These are phyloP conservation scores for Bondarzewia mesenterica DNA, from an alignment of 1,284 basidiomycete genomes.

Conservation along the genomic window DNA sequence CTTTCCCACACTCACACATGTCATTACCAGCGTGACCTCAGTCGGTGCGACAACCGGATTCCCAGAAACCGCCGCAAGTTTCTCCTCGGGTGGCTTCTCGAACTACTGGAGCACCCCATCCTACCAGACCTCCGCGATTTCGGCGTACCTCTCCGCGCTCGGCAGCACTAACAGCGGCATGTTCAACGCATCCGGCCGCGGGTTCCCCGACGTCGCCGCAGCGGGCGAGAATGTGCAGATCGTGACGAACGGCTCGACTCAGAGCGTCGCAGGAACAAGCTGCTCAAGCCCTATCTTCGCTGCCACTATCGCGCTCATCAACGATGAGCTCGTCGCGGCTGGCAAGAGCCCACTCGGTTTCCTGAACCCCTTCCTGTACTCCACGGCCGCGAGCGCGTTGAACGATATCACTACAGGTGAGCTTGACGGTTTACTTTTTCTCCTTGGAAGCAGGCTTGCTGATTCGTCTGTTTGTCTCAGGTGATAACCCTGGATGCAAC, in stretches of 20 bases:
- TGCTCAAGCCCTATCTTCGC: slow-evolving; percentile 47
- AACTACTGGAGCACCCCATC: slow-evolving; percentile 32
- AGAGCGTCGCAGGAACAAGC: slow-evolving; percentile 35
- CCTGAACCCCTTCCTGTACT: slow-evolving; percentile 39
- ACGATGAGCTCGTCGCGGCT: slow-evolving; percentile 43
- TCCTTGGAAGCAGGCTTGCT: background rate
- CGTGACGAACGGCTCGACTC: slow-evolving; percentile 37
- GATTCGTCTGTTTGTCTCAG: background rate
- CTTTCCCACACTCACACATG: background rate
- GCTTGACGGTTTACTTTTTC: no score
- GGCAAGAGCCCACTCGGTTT: slow-evolving; percentile 44
- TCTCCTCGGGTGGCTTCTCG: slow-evolving; percentile 42
- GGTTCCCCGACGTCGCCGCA: slow-evolving; percentile 24
- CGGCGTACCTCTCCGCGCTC: slow-evolving; percentile 3
- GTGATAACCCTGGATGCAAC: slow-evolving; percentile 30
- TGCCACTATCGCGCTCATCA: slow-evolving; percentile 47
- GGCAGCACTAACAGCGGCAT: slow-evolving; percentile 7
- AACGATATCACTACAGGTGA: slow-evolving; percentile 40
- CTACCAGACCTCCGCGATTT: slow-evolving; percentile 31
- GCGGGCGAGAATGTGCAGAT: slow-evolving; percentile 53
- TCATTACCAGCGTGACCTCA: slow-evolving; percentile 51
- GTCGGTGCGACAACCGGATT: slow-evolving; percentile 46
- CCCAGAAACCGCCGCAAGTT: slow-evolving; percentile 40
- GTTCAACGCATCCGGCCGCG: slow-evolving; percentile 16
- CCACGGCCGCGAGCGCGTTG: slow-evolving; percentile 36